Evolutionary conservation across 2,329 filamentous ascomycete genomes (phyloP), one percentile per base, ranked within the genome.

Genomic region (Fusarium luffae): DNA sequence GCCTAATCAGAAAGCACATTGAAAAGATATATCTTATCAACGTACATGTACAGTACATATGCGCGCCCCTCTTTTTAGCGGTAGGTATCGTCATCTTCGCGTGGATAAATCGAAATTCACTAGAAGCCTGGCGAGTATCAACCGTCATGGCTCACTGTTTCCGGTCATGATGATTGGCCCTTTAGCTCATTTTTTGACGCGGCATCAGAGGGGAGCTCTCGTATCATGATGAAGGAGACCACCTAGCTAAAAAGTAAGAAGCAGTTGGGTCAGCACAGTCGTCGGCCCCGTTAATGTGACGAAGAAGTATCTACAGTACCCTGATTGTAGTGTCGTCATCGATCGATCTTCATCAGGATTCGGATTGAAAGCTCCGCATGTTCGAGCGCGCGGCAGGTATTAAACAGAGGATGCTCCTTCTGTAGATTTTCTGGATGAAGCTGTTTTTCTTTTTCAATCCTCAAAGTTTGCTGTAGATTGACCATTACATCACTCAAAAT

Each of bases 291-390:
- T 68, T 64, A 68, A 57, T 58, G 64, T 71, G 68, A 70, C 68
- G 68, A 70, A 46, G 34, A 69, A 46, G 41, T 61, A 43, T 62
- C 34, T 46, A 52, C 34, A 21, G 25, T 54, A 27, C 54, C 59
- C 28, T 63, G 56, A 58, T 32, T 28, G 27, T 58, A 62, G 69
- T 71, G 69, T 71, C 72, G 71, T 74, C 72, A 74, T 74, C 64
- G 71, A 74, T 74, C 71, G 71, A 71, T 55, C 69, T 70, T 56
- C 58, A 62, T 66, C 61, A 57, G n/a, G 18, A 56, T 54, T 60
- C 71, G 66, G 67, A 69, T 63, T 58, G 57, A 61, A 68, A 59
- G 63, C 59, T 69, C 71, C 71, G 70, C 44, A 27, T 37, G 32
- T 37, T 48, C 40, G 11, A 54, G 43, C 9, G 30, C 23, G 37